These are phyloP conservation scores for Globisporangium echinulatum DNA, from an alignment of 352 stramenopile species.

Conservation along the genomic window DNA sequence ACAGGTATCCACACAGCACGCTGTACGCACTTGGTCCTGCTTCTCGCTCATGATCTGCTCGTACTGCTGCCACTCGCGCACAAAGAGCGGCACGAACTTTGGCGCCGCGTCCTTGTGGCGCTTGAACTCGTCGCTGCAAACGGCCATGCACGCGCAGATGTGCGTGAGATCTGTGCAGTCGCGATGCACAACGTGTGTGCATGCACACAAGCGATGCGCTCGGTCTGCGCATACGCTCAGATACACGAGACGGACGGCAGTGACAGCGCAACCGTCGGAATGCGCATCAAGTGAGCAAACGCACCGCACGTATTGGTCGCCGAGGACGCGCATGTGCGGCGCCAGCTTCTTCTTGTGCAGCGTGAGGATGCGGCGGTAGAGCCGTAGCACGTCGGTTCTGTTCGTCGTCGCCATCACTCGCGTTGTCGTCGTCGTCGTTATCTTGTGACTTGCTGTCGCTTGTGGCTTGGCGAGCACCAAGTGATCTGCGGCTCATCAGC, in stretches of 20 bases:
- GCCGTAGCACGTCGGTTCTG: constrained; percentile 40
- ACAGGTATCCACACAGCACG: no score
- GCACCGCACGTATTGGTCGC: constrained; percentile 76
- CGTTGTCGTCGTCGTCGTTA: constrained; percentile 2
- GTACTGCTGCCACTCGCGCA: constrained; percentile 79
- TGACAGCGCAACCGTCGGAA: not conserved
- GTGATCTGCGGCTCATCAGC: no score
- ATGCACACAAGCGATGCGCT: not conserved
- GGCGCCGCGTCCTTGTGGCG: constrained; percentile 67
- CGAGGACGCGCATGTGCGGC: constrained; percentile 77
- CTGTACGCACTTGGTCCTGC: constrained; percentile 31
- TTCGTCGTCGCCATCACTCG: constrained; percentile 21
- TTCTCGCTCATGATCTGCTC: constrained; percentile 40
- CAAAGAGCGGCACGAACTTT: constrained; percentile 74
- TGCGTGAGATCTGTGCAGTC: not conserved
- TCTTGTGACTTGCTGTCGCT: no score
- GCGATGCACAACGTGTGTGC: not conserved
- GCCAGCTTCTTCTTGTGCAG: constrained; percentile 70
- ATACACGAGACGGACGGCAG: no score
- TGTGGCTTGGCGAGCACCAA: not conserved
- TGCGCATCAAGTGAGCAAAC: not conserved
- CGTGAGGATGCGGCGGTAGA: constrained; percentile 77
- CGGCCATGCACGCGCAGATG: not conserved
- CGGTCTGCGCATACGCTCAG: no score
- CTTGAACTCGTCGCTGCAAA: constrained; percentile 70